Percentiles rank a stretch among this genome's conserved stretches.
phyloP scores from a whole-genome alignment of 192 early-diverging fungal genomes.

The Helicostylum pulchrum region DNA sequence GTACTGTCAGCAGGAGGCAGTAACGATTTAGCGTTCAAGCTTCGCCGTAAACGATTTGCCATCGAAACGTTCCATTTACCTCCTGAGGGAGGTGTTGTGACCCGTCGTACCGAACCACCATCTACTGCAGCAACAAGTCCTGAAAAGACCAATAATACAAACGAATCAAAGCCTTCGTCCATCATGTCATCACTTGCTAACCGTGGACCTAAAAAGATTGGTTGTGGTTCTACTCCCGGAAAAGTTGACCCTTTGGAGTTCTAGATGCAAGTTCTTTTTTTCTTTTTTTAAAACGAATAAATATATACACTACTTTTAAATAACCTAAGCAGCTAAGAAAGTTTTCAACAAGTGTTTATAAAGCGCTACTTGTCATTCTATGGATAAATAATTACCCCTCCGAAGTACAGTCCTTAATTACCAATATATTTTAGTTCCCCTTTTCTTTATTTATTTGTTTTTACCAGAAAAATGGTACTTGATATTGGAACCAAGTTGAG shows the following conservation, averaged over 20 bases:
- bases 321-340: too few relatives aligned
- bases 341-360: too few relatives aligned
- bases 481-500: too few relatives aligned
- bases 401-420: not conserved
- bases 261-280: constrained; percentile 5
- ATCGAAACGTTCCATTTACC: constrained; percentile 93
- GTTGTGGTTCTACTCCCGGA: constrained; percentile 45
- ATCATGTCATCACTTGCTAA: constrained; percentile 16
- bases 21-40: constrained; percentile 84
- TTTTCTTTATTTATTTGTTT: too few relatives aligned
- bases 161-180: not conserved
- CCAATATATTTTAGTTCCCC: too few relatives aligned
- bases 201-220: constrained; percentile 22
- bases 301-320: too few relatives aligned
- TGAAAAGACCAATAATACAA: not conserved
- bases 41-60: constrained; percentile 84
- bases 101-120: constrained; percentile 47
- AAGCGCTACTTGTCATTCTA: too few relatives aligned
- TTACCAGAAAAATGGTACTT: too few relatives aligned
- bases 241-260: constrained; percentile 50
- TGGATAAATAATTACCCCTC: too few relatives aligned
- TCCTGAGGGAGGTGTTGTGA: constrained; percentile 83
- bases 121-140: not conserved
- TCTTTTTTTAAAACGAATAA: too few relatives aligned
- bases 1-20: constrained; percentile 55